Base-by-base conservation (phyloP, 148 eudicot species). In the Vaccinium myrtillus region DNA sequence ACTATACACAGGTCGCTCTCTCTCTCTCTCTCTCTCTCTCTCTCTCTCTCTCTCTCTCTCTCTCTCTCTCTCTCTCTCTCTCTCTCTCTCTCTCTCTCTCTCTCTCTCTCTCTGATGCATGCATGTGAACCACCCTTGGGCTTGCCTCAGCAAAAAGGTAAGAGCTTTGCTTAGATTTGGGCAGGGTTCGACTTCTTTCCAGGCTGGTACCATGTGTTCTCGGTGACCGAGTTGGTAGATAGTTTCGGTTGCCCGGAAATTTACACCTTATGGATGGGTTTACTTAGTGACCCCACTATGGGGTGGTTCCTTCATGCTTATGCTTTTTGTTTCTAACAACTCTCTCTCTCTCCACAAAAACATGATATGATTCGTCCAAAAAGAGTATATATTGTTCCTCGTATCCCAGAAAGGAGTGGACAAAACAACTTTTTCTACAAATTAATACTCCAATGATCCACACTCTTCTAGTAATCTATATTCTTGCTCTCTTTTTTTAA, bases 1-100 rank as follows among this genome's bases (percentile, higher is more conserved):
- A 86, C 94, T 83, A 79, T 86, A 53, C 94, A 95, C 92, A 94
- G 98, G 98, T 78, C 8, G 50, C 27, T 36, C 19, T 49, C 11
- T 43, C 61, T 67, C 65, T 51, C 82, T 85, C 69, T 75, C 79
- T 82, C 71, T 53, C 77, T 74, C 59, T 75, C 58, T 74, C 58
- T 36, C n/a, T 51, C 82, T 85, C 69, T 75, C 79, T 82, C 71
- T 53, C 77, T 74, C 59, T 75, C 58, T 74, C 58, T 36, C n/a
- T n/a, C n/a, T n/a, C n/a, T n/a, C n/a, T n/a, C n/a, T n/a, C n/a
- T n/a, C n/a, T n/a, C n/a, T 78, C 8, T 58, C 25, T 36, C 19
- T 49, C 11, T 43, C 61, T 67, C 65, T 51, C 82, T 85, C 69
- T 75, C 79, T 82, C 70, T 53, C 76, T 73, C 59, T 75, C 58